Base-by-base conservation (phyloP, 208 protist species). In the Crithidia bombi region DNA sequence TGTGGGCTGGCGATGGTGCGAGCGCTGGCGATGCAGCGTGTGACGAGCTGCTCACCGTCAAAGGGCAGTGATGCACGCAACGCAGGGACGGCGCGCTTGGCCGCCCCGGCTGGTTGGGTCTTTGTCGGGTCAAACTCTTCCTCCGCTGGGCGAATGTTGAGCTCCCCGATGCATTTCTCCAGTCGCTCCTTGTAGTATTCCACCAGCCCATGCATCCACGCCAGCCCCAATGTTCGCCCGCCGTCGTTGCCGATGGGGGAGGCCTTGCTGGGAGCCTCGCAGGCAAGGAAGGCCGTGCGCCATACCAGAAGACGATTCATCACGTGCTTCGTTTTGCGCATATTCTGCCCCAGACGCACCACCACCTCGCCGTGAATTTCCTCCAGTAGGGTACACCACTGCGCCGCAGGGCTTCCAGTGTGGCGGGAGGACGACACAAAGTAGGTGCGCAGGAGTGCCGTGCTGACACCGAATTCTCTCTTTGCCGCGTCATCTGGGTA, bases 351-450 rank as follows among this genome's bases (percentile, higher is more conserved):
- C 14, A 41, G 54, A 19, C 78, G 78, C 30, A 69, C 68, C 14
- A 83, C 56, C 17, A 77, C 21, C 56, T 83, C 78, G 12, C 54
- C 43, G 64, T 83, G 75, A 23, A 83, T 70, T 46, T 83, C 73
- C 14, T 25, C 38, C 32, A 79, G 15, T n/a, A 74, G 43, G 25
- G 50, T 25, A n/a, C 55, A 32, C 68, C 68, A 74, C 50, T 36
- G 32, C 17, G 56, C 23, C 17, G 26, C 58, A 23, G 54, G 33
- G 36, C 23, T 5, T 5, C 12, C 5, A 0, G 23, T 12, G 5
- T 12, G n/a, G 12, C 33, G 33, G 5, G 55, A 3, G 36, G 55
- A 33, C 11, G 12, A 7, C 33, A 61, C 36, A 47, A 47, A 61
- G 35, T 33, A 61, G 55, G 36, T 33, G 15, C 55, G 55, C 7